phyloP scores from a whole-genome alignment of 139 green algal genomes.

The Tetraselmis chui region DNA sequence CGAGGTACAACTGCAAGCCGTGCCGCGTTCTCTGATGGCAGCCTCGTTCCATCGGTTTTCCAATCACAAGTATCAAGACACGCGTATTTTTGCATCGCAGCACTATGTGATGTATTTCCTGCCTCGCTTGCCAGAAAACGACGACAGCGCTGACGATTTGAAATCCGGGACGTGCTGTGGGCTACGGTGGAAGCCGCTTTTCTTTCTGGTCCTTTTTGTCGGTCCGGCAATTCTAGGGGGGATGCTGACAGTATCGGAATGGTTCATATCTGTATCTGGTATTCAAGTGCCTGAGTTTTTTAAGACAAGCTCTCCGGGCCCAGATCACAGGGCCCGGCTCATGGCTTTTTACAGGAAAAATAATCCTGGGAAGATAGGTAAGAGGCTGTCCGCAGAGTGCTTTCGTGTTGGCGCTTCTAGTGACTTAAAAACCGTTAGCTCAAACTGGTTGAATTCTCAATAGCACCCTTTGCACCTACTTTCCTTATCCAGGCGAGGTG shows the following conservation, averaged over 20 bases:
- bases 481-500: background rate
- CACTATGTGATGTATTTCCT: too few species aligned
- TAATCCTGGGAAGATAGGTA: background rate
- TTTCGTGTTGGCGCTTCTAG: background rate
- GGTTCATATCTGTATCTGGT: background rate
- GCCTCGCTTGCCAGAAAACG: background rate
- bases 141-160: background rate
- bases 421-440: background rate
- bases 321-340: background rate
- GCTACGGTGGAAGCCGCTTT: background rate
- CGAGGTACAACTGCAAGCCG: background rate
- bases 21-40: too few species aligned
- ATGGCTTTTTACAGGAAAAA: background rate
- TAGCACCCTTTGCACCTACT: background rate
- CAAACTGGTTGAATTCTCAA: background rate
- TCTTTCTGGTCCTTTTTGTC: background rate
- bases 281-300: background rate
- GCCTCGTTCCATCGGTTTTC: too few species aligned
- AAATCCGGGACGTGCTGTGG: background rate
- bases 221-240: background rate
- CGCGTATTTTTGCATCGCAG: too few species aligned
- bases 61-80: too few species aligned
- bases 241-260: background rate
- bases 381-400: background rate
- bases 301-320: background rate